Conservation (phyloP, 768 basidiomycete genomes). For the Gloeopeniophorella convolvens region DNA sequence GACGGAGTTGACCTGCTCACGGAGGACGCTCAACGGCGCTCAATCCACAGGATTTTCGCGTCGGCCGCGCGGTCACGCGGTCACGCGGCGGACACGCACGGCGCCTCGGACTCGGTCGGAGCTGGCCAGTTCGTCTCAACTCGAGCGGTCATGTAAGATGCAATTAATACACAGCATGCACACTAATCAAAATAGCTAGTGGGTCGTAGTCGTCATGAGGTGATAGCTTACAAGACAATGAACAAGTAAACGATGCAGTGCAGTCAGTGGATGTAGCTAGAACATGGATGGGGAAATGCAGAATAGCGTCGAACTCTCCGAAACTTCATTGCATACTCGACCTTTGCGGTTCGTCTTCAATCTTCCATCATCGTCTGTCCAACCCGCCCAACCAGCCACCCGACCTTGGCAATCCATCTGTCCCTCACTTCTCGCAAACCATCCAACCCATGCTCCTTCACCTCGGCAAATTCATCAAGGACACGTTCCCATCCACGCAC, state of each 20-base stretch:
- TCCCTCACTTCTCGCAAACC: constrained; percentile 46
- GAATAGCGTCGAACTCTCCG: not conserved
- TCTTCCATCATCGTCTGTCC: constrained; percentile 32
- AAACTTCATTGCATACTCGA: not conserved
- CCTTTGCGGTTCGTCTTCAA: constrained; percentile 14
- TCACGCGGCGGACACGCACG: no score
- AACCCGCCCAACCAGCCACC: constrained; percentile 61
- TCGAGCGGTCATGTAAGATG: not conserved
- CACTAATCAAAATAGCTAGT: constrained; percentile 16
- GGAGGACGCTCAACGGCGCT: not conserved
- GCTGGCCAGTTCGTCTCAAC: no score
- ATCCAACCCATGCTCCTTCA: constrained; percentile 39
- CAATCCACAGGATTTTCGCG: no score
- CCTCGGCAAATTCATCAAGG: constrained; percentile 59
- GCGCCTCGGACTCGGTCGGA: no score
- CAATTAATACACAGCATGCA: constrained; percentile 14
- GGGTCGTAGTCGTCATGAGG: constrained; percentile 12
- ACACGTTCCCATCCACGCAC: constrained; percentile 63
- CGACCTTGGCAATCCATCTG: constrained; percentile 66
- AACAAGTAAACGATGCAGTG: constrained; percentile 11
- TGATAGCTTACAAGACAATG: constrained; percentile 14
- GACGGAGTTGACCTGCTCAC: not conserved
- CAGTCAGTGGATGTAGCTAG: constrained; percentile 15
- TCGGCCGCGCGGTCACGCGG: constrained; percentile 6
- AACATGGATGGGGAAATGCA: constrained; percentile 9